A percentile compares a stretch with the other conserved stretches of the same genome.
Evolutionary conservation across 176 grass and related monocot genomes (phyloP).

Genomic region (Juncus inflexus): DNA sequence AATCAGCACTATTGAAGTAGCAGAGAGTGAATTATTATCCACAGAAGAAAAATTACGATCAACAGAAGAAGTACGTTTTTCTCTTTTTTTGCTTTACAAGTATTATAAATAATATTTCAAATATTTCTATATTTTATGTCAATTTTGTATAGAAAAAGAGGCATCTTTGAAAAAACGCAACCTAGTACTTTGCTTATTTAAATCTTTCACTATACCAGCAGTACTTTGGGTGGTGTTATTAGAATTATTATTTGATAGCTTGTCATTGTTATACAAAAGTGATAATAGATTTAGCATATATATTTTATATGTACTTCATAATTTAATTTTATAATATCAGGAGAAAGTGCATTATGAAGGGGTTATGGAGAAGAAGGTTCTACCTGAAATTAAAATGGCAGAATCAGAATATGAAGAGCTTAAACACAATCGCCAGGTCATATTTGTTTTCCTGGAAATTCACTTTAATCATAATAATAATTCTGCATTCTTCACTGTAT

Average conservation of each 20-base stretch:
- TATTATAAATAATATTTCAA: too few relatives aligned
- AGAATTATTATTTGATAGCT: not conserved
- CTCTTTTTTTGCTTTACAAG: too few relatives aligned
- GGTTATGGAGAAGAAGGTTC: conserved; percentile 71
- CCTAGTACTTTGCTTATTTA: too few relatives aligned
- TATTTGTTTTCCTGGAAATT: not conserved
- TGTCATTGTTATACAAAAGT: not conserved
- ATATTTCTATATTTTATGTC: too few relatives aligned
- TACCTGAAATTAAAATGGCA: conserved; percentile 64
- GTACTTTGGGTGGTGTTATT: too few relatives aligned
- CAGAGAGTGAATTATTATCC: conserved; percentile 46
- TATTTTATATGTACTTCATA: not conserved
- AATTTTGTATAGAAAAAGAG: too few relatives aligned
- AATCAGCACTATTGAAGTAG: conserved; percentile 37
- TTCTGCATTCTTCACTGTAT: too few relatives aligned
- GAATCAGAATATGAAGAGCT: conserved; percentile 51
- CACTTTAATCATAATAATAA: too few relatives aligned
- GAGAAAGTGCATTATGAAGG: conserved; percentile 67
- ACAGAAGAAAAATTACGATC: conserved; percentile 50
- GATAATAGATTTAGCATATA: not conserved
- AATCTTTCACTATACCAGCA: too few relatives aligned
- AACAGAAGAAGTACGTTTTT: conserved; percentile 50
- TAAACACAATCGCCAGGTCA: conserved; percentile 69
- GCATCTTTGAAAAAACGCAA: too few relatives aligned
- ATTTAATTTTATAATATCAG: conserved; percentile 35